phyloP scores from a whole-genome alignment of 2,329 filamentous ascomycete species.

The Epicoccum nigrum region DNA sequence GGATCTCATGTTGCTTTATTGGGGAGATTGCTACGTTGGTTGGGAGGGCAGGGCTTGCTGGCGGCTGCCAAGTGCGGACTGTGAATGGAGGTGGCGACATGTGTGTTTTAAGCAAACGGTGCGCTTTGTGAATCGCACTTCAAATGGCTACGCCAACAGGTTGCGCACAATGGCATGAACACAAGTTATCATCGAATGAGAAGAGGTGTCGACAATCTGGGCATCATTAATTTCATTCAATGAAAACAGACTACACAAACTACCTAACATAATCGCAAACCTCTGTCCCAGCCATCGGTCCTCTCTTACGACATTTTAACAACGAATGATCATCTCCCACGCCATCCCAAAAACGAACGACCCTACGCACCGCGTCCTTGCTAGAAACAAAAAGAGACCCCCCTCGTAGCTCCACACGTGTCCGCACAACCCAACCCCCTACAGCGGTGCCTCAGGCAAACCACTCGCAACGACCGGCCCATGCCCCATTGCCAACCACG shows the following conservation, averaged over 20 bases:
- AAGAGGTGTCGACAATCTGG: background rate
- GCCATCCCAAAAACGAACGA: too few relatives aligned
- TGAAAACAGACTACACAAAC: background rate
- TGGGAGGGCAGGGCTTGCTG: too few relatives aligned
- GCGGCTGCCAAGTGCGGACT: too few relatives aligned
- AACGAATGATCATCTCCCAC: too few relatives aligned
- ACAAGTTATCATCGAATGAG: too few relatives aligned
- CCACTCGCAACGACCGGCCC: background rate
- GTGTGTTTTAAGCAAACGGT: too few relatives aligned
- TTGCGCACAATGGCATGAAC: too few relatives aligned
- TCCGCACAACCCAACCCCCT: background rate
- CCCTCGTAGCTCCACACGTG: background rate
- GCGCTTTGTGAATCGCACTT: background rate
- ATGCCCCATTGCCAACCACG: slow-evolving; percentile 1
- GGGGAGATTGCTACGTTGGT: too few relatives aligned
- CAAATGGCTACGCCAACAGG: background rate
- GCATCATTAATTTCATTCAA: background rate
- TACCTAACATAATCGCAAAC: background rate
- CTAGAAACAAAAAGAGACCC: too few relatives aligned
- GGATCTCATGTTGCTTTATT: too few relatives aligned
- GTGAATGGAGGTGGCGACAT: too few relatives aligned
- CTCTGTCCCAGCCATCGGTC: slow-evolving; percentile 10
- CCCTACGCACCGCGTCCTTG: too few relatives aligned
- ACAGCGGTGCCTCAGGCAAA: background rate
- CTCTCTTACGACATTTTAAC: background rate